Percentiles rank a stretch among this genome's conserved stretches.
Evolutionary conservation across 2,329 filamentous ascomycete genomes (phyloP).

Genomic region (Aurifilum marmelostoma): DNA sequence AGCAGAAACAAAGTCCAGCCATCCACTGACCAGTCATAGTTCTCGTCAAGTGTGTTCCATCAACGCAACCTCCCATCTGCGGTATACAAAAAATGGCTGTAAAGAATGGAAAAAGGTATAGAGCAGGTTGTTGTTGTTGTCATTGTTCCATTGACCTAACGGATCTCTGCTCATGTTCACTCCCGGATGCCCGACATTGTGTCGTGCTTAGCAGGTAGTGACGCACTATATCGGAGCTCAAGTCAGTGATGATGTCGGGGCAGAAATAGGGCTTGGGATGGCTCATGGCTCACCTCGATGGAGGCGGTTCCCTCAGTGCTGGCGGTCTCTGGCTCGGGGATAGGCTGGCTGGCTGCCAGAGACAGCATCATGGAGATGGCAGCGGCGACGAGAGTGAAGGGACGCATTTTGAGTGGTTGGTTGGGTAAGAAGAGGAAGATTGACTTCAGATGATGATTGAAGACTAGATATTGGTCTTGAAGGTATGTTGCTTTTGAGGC

Average conservation of each 20-base stretch:
- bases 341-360: constrained; percentile 8
- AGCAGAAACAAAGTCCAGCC: neutral
- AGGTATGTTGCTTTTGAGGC: neutral
- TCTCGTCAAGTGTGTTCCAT: neutral
- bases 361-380: constrained; percentile 17
- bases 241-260: neutral
- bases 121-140: neutral
- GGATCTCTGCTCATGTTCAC: neutral
- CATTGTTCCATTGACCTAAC: neutral
- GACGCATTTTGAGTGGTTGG: constrained; percentile 19
- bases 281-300: neutral
- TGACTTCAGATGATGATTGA: neutral
- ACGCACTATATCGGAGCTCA: neutral
- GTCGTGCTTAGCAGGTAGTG: constrained; percentile 4
- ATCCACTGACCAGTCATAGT: neutral
- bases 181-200: neutral
- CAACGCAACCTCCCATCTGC: neutral
- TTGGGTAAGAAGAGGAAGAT: no score
- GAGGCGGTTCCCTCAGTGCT: neutral
- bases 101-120: neutral
- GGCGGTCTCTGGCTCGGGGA: neutral
- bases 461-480: neutral
- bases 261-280: neutral
- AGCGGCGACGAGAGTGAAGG: constrained; percentile 14
- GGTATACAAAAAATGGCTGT: neutral